Conservation (phyloP, 257 asterid genomes). For the Solanum ossicruentum region DNA sequence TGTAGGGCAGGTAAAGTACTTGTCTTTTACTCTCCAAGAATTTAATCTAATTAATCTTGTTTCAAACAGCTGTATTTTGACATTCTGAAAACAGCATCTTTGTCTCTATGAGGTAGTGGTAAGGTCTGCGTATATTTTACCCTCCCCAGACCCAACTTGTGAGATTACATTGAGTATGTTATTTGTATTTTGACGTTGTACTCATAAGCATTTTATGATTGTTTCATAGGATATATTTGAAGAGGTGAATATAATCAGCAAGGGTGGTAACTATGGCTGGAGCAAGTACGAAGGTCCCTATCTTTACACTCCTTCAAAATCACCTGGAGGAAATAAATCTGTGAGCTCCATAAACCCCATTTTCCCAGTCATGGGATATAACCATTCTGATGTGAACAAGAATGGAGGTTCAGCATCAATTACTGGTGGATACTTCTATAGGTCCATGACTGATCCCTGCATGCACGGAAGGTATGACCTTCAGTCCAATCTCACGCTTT, state of each 20-base stretch:
- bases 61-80: neutral
- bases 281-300: constrained; percentile 55
- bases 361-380: constrained; percentile 86
- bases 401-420: constrained; percentile 77
- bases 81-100: neutral
- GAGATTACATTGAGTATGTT: too few species aligned
- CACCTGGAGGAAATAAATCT: constrained; percentile 46
- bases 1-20: constrained; percentile 60
- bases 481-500: neutral
- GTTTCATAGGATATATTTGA: constrained; percentile 49
- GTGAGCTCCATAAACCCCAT: constrained; percentile 24
- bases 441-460: constrained; percentile 76
- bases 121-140: too few species aligned
- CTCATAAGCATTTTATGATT: neutral
- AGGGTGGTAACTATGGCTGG: constrained; percentile 91
- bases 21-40: neutral
- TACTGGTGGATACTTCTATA: constrained; percentile 73
- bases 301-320: constrained; percentile 12
- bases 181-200: too few species aligned
- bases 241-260: constrained; percentile 72
- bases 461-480: constrained; percentile 47
- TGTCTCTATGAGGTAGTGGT: too few species aligned
- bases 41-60: neutral
- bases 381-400: constrained; percentile 60
- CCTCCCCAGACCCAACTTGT: too few species aligned